Evolutionary conservation across 306 rosid species (phyloP).

Genomic region (Vigna trinervia): DNA sequence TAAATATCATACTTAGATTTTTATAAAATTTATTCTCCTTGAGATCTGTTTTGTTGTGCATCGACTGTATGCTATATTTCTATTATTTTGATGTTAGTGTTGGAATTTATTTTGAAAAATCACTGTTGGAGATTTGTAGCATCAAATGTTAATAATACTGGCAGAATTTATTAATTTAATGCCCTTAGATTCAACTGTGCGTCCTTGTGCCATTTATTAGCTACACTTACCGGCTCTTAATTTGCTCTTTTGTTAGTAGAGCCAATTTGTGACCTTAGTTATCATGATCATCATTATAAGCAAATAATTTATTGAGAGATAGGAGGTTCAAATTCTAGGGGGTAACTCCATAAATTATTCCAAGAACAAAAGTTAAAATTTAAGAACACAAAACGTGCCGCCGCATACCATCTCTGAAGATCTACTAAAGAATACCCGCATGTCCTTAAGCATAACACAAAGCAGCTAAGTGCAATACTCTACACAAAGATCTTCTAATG

Average conservation of each 20-base stretch:
- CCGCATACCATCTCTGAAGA: neutral
- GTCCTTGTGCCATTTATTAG: slow-evolving; percentile 19
- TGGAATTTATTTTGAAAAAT: slow-evolving; percentile 27
- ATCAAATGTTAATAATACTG: neutral
- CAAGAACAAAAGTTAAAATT: neutral
- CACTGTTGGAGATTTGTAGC: slow-evolving; percentile 8
- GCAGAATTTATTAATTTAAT: neutral
- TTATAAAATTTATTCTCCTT: neutral
- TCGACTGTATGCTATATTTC: slow-evolving; percentile 8
- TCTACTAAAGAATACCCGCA: neutral
- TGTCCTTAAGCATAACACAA: too few species aligned
- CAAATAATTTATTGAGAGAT: neutral
- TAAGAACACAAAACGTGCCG: neutral
- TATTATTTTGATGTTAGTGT: slow-evolving; percentile 24
- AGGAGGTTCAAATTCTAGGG: neutral
- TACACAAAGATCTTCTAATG: neutral
- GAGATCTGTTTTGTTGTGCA: slow-evolving; percentile 16
- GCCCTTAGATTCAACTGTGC: neutral
- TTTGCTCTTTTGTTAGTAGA: slow-evolving; percentile 2
- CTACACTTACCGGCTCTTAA: slow-evolving; percentile 31
- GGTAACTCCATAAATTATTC: neutral
- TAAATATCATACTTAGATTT: neutral
- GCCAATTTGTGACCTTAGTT: neutral
- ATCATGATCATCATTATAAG: neutral
- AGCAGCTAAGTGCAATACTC: neutral